phyloP scores from a whole-genome alignment of 2,329 filamentous ascomycete genomes.

The Colletotrichum camelliae region DNA sequence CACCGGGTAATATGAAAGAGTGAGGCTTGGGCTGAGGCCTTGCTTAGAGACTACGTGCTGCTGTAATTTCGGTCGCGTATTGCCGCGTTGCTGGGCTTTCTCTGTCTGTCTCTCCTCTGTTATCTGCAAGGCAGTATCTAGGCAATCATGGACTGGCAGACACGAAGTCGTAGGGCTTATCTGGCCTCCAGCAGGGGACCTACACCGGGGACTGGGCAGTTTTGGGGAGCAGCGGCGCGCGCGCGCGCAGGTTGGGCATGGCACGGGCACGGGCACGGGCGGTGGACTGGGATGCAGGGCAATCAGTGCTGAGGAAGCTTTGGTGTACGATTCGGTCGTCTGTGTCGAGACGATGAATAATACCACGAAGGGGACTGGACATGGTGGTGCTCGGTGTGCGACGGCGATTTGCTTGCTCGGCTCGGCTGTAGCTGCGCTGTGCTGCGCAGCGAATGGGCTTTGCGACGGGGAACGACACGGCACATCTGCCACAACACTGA shows the following conservation, averaged over 20 bases:
- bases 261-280: not conserved
- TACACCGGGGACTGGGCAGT: not conserved
- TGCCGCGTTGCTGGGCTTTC: not conserved
- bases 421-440: not conserved
- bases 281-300: not conserved
- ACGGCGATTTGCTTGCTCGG: not conserved
- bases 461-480: not conserved
- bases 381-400: not conserved
- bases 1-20: not conserved
- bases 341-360: not conserved
- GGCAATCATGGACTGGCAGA: not conserved
- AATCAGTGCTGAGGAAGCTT: not conserved
- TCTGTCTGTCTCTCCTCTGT: not conserved
- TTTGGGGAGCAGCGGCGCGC: not conserved
- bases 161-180: not conserved
- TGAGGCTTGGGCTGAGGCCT: not conserved
- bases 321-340: not conserved
- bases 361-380: not conserved
- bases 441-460: not conserved
- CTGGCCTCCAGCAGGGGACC: constrained; percentile 1
- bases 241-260: not conserved
- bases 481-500: not conserved
- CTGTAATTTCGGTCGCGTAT: not conserved
- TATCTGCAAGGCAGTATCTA: not conserved
- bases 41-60: not conserved